These are phyloP conservation scores for Magnusiomyces paraingens DNA, from an alignment of 1,139 yeast species.

Conservation along the genomic window DNA sequence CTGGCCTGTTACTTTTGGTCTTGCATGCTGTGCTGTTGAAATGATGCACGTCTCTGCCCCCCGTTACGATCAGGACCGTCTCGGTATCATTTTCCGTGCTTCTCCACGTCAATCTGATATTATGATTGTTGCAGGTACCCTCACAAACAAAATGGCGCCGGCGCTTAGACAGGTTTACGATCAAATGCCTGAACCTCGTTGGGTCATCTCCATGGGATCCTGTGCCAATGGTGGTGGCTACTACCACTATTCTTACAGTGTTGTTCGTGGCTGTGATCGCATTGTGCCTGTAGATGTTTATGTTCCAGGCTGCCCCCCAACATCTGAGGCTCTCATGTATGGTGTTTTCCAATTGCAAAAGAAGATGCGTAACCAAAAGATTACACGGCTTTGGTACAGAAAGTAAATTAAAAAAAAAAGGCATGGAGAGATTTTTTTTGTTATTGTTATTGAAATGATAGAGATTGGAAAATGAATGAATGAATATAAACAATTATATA, in stretches of 20 bases:
- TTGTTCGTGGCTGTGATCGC: slow-evolving; percentile 86
- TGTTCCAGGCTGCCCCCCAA: slow-evolving; percentile 93
- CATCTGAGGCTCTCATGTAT: slow-evolving; percentile 85
- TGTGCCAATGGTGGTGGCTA: slow-evolving; percentile 95
- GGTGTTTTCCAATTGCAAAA: slow-evolving; percentile 85
- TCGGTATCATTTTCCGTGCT: slow-evolving; percentile 91
- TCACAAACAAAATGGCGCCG: slow-evolving; percentile 91
- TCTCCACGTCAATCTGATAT: slow-evolving; percentile 92
- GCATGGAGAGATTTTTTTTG: neutral
- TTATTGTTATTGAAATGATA: neutral
- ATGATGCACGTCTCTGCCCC: slow-evolving; percentile 96
- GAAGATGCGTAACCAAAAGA: slow-evolving; percentile 78
- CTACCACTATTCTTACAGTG: slow-evolving; percentile 84
- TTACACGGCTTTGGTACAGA: slow-evolving; percentile 84
- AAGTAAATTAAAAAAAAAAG: slow-evolving; percentile 36
- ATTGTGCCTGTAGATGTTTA: slow-evolving; percentile 84
- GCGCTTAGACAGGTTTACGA: slow-evolving; percentile 89
- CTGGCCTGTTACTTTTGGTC: slow-evolving; percentile 92
- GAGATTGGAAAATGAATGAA: neutral
- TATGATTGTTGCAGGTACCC: slow-evolving; percentile 89
- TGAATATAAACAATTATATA: neutral
- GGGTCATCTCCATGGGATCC: slow-evolving; percentile 89
- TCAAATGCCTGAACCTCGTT: slow-evolving; percentile 90
- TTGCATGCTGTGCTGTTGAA: slow-evolving; percentile 91
- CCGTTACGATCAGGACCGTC: slow-evolving; percentile 86